phyloP scores from a whole-genome alignment of 2,329 filamentous ascomycete species.

The Ophiostoma populinum region DNA sequence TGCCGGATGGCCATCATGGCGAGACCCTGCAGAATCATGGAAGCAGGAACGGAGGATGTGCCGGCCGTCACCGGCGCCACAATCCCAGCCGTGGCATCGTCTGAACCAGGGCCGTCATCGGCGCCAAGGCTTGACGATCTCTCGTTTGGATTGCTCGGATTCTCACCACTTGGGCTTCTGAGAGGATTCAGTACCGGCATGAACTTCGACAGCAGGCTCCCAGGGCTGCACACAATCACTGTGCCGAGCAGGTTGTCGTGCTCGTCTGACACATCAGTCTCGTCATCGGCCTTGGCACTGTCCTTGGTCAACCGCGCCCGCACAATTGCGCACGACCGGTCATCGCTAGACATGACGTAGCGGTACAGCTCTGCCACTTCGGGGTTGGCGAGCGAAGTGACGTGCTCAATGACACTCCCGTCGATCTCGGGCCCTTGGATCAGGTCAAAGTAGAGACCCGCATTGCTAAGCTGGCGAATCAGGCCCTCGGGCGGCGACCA shows the following conservation, averaged over 20 bases:
- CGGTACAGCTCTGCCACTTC: conserved; percentile 69
- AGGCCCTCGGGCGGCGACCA: conserved; percentile 68
- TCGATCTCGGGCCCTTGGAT: conserved; percentile 66
- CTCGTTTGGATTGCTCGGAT: background rate
- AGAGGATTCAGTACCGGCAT: conserved; percentile 48
- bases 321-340: conserved; percentile 60
- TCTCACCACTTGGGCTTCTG: background rate
- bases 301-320: conserved; percentile 30
- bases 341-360: conserved; percentile 46
- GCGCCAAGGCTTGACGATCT: conserved; percentile 4
- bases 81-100: conserved; percentile 52
- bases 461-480: conserved; percentile 52
- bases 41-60: conserved; percentile 38
- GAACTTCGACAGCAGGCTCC: conserved; percentile 49
- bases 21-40: conserved; percentile 55
- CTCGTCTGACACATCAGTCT: conserved; percentile 38
- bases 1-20: conserved; percentile 68
- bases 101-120: conserved; percentile 11
- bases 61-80: conserved; percentile 61
- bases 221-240: conserved; percentile 59
- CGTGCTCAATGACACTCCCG: conserved; percentile 55
- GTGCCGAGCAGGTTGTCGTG: conserved; percentile 57
- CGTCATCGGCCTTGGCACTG: conserved; percentile 10
- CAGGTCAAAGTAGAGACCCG: conserved; percentile 64
- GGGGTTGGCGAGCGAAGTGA: conserved; percentile 55